A percentile compares a stretch with the other conserved stretches of the same genome.
Evolutionary conservation across 2,329 filamentous ascomycete genomes (phyloP).

Genomic region (Phaeophleospora eucalypticola): DNA sequence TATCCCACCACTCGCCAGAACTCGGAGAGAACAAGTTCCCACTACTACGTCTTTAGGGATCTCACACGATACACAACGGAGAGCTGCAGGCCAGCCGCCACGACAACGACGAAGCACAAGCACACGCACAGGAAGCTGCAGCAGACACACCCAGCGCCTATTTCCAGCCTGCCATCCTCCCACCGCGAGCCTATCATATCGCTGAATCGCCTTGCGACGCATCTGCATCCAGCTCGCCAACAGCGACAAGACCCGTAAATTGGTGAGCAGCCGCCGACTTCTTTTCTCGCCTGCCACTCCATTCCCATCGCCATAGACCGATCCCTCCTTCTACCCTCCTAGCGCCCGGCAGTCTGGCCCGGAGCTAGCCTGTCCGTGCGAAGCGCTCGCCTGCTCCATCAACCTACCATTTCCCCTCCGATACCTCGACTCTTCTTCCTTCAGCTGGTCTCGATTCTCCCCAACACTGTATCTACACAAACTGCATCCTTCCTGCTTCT

Average conservation of each 20-base stretch:
- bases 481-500: conserved; percentile 16
- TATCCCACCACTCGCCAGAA: too few relatives aligned
- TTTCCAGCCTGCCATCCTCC: conserved; percentile 15
- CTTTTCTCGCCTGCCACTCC: conserved; percentile 5
- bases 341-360: conserved; percentile 15
- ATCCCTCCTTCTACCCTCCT: conserved; percentile 1
- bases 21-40: too few relatives aligned
- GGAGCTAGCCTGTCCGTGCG: conserved; percentile 21
- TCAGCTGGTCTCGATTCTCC: conserved; percentile 23
- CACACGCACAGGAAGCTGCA: neutral
- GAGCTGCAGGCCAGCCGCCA: too few relatives aligned
- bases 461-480: conserved; percentile 12
- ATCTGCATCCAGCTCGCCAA: conserved; percentile 1
- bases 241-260: too few relatives aligned
- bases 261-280: conserved; percentile 18
- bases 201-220: conserved; percentile 6
- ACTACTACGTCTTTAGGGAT: too few relatives aligned
- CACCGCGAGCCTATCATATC: conserved; percentile 18
- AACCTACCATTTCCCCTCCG: conserved; percentile 1
- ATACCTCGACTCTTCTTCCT: conserved; percentile 4
- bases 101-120: conserved; percentile 4
- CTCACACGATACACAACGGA: too few relatives aligned
- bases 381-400: conserved; percentile 17
- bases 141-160: conserved; percentile 14
- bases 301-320: neutral